Base-by-base conservation (phyloP, 495 filamentous ascomycete species). In the Diplogelasinospora grovesii region DNA sequence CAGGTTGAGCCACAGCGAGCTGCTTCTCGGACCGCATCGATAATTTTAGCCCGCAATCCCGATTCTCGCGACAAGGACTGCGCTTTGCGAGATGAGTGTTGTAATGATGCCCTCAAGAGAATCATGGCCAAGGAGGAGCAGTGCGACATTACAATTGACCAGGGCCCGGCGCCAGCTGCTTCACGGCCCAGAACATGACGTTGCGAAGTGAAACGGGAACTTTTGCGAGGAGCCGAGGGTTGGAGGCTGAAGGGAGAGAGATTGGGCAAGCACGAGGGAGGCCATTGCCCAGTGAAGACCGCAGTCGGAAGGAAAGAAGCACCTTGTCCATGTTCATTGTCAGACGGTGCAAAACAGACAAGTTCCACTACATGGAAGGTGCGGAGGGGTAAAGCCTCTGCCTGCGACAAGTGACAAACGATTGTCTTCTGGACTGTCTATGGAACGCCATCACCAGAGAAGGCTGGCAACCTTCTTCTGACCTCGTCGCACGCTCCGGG, bases 141-240 rank as follows among this genome's bases (percentile, higher is more conserved):
- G 28, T 56, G 45, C 39, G 42, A 56, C 52, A 32, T 35, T 56
- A 43, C 40, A 49, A 45, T 34, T 20, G 41, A 54, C 48, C 36
- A 36, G 52, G 52, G 48, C 38, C 36, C 36, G 28, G 24, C 8
- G 10, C 21, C 16, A 35, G 18, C 41, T 21, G 22, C 14, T 20
- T 29, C 23, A 28, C 34, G 39, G 34, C 32, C 32, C 39, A 38
- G 29, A 19, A 23, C 14, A 9, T 13, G 29, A 7, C 21, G 36
- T 11, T 29, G 24, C 33, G 4, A 22, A 31, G 19, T 8, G 22
- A 15, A 27, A 29, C 34, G 11, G 31, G 36, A 39, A 40, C 41
- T 44, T 34, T 39, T 19, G 19, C n/a, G 11, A 4, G 8, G 22
- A 34, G 8, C 13, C 2, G 32, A 36, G 30, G 36, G 25, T 30